Conservation (phyloP, 257 asterid species). For the Jacaranda copaia region DNA sequence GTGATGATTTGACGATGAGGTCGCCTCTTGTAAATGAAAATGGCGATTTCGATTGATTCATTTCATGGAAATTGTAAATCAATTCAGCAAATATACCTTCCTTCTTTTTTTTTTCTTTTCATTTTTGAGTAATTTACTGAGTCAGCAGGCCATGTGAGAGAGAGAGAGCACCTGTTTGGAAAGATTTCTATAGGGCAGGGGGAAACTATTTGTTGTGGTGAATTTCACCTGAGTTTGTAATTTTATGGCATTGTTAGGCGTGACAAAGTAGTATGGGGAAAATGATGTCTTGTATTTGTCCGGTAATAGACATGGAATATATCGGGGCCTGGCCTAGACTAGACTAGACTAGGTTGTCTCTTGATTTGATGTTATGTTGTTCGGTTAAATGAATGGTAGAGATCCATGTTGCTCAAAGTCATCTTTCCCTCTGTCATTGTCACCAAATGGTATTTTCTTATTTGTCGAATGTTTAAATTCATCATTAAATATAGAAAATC, state of each 20-base stretch:
- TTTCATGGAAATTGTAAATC: conserved; percentile 41
- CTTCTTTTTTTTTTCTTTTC: neutral
- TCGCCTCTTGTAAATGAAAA: conserved; percentile 36
- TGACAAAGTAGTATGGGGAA: neutral
- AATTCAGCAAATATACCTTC: conserved; percentile 22
- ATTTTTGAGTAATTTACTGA: neutral
- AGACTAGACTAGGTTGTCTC: neutral
- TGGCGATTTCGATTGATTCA: conserved; percentile 16
- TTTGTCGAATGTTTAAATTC: too few species aligned
- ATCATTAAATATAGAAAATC: too few species aligned
- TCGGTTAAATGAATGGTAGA: neutral
- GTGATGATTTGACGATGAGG: conserved; percentile 19
- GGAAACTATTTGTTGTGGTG: neutral
- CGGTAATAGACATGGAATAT: neutral
- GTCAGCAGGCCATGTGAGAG: too few species aligned
- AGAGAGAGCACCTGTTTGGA: too few species aligned
- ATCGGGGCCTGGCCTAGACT: neutral
- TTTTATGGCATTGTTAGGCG: too few species aligned
- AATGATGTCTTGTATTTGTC: neutral
- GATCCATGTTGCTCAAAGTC: too few species aligned
- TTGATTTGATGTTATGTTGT: neutral
- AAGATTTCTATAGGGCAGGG: too few species aligned
- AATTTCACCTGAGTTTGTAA: neutral
- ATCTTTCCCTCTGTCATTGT: too few species aligned
- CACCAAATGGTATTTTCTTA: too few species aligned